phyloP scores from a whole-genome alignment of 2,329 filamentous ascomycete genomes.

The Claviceps sorghi region DNA sequence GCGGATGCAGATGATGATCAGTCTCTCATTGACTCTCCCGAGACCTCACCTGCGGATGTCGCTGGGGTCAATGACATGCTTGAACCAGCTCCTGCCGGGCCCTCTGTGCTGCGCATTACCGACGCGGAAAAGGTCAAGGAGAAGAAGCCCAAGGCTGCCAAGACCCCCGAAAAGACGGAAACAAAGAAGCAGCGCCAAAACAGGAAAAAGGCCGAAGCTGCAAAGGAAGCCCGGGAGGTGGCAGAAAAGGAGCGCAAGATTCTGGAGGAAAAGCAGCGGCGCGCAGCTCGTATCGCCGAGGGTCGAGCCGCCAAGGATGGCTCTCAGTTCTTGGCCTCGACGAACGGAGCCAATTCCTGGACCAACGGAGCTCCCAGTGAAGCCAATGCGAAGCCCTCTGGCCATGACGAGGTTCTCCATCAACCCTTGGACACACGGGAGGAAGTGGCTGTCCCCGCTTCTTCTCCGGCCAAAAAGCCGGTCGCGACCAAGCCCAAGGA shows the following conservation, averaged over 20 bases:
- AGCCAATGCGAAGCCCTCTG: constrained; percentile 17
- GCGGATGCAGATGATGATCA: constrained; percentile 73
- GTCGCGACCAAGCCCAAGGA: constrained; percentile 19
- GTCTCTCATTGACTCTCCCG: constrained; percentile 54
- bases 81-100: constrained; percentile 51
- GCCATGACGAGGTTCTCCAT: constrained; percentile 19
- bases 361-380: constrained; percentile 22
- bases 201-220: constrained; percentile 70
- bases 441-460: constrained; percentile 12
- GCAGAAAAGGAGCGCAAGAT: constrained; percentile 65
- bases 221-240: constrained; percentile 59
- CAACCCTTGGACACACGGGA: constrained; percentile 47
- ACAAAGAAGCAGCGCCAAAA: constrained; percentile 95
- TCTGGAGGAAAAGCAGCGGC: constrained; percentile 69
- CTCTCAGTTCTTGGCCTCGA: constrained; percentile 36
- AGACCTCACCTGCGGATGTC: constrained; percentile 38
- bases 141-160: constrained; percentile 46
- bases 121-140: constrained; percentile 48
- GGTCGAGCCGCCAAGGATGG: constrained; percentile 75
- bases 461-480: constrained; percentile 18
- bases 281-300: constrained; percentile 66
- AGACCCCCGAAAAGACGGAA: constrained; percentile 54
- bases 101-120: constrained; percentile 66
- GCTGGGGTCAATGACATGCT: constrained; percentile 85
- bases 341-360: constrained; percentile 29